Percentiles rank a stretch among this genome's conserved stretches.
These are phyloP conservation scores for Fusarium globosum DNA, from an alignment of 2,329 filamentous ascomycete species.

Conservation along the genomic window DNA sequence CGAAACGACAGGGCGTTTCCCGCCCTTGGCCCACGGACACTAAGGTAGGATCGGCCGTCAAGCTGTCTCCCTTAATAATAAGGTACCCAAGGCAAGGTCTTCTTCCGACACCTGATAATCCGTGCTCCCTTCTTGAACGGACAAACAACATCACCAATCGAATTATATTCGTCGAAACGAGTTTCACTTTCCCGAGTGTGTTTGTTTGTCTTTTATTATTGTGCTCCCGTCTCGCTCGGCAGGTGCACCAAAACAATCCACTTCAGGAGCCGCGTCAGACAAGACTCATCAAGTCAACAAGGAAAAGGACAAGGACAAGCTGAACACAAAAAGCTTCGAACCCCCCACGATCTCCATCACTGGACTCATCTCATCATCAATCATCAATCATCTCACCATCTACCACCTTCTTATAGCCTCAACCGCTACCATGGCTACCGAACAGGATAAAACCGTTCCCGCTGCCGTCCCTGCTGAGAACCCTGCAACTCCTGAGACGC, in stretches of 20 bases:
- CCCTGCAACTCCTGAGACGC: constrained; percentile 42
- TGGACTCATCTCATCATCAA: not conserved
- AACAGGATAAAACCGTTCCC: constrained; percentile 42
- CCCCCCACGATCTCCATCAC: not conserved
- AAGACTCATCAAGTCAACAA: constrained; percentile 17
- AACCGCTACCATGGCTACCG: constrained; percentile 45
- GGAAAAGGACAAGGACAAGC: not conserved
- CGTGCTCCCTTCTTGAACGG: constrained; percentile 2
- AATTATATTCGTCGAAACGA: not conserved
- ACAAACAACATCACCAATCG: not conserved
- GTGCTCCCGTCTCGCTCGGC: constrained; percentile 17
- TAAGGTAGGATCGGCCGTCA: not conserved
- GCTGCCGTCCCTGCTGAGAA: constrained; percentile 24
- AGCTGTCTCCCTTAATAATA: constrained; percentile 23
- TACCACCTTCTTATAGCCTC: not conserved
- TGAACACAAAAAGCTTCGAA: constrained; percentile 9
- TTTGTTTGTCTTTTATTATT: constrained; percentile 12
- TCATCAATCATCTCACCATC: not conserved
- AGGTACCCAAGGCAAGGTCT: not conserved
- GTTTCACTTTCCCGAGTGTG: constrained; percentile 32
- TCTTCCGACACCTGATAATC: not conserved
- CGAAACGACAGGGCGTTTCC: constrained; percentile 15
- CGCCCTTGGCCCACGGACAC: constrained; percentile 1
- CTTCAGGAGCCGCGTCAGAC: constrained; percentile 20
- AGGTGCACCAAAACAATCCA: constrained; percentile 10